Evolutionary conservation across 2,329 filamentous ascomycete species (phyloP).

Genomic region (Colletotrichum melonis): DNA sequence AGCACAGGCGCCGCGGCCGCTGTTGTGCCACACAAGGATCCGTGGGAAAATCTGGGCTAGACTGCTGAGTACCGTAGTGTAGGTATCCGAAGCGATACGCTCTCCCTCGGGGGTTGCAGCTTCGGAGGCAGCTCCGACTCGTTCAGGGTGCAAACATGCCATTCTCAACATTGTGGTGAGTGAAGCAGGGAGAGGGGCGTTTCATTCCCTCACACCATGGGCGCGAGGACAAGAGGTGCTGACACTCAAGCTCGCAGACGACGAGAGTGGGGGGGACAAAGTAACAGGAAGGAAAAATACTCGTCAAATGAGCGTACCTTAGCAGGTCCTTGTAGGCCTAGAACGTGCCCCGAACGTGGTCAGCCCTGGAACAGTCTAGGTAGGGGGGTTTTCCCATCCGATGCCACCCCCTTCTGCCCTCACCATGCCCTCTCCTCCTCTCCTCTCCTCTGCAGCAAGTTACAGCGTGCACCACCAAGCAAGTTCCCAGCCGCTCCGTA

Average conservation of each 20-base stretch:
- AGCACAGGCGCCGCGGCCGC: background rate
- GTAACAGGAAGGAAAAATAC: slow-evolving; percentile 15
- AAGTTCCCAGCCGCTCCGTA: background rate
- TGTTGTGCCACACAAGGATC: slow-evolving; percentile 22
- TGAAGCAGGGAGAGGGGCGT: slow-evolving; percentile 1
- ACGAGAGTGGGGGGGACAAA: background rate
- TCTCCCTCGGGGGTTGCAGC: slow-evolving; percentile 2
- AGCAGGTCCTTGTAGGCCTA: slow-evolving; percentile 51
- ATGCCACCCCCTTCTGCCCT: slow-evolving; percentile 10
- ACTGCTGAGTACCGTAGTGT: background rate
- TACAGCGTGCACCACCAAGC: background rate
- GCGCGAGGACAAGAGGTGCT: slow-evolving; percentile 11
- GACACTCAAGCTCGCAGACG: slow-evolving; percentile 5
- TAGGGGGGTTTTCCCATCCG: background rate
- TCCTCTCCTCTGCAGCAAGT: background rate
- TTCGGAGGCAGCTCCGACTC: slow-evolving; percentile 34
- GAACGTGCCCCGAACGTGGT: slow-evolving; percentile 39
- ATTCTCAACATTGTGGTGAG: slow-evolving; percentile 30
- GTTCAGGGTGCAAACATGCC: slow-evolving; percentile 27
- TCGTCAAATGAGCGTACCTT: slow-evolving; percentile 41
- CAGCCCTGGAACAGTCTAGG: slow-evolving; percentile 26
- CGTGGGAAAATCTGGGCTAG: background rate
- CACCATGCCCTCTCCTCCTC: background rate
- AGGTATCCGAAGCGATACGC: background rate
- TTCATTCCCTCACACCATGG: slow-evolving; percentile 18